Conservation (phyloP, 371 early-diverging fungal genomes). For the Apophysomyces variabilis region DNA sequence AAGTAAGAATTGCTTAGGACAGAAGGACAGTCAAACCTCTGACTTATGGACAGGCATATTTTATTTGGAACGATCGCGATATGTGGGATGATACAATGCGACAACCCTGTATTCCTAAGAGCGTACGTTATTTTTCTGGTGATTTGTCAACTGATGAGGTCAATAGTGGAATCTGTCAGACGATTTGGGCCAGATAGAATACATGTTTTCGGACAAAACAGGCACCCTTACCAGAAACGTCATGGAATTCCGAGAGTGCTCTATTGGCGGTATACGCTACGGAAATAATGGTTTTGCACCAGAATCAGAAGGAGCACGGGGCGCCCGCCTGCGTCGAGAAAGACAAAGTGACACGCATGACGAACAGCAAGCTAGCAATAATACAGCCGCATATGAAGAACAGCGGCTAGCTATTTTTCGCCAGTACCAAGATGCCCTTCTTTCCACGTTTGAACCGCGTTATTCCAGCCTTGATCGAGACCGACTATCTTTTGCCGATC, state of each 20-base stretch:
- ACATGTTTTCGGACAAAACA: slow-evolving; percentile 97
- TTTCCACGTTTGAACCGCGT: slow-evolving; percentile 67
- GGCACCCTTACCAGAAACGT: slow-evolving; percentile 98
- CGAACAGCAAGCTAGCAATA: neutral
- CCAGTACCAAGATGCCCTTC: slow-evolving; percentile 63
- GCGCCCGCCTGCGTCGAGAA: slow-evolving; percentile 48
- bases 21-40: slow-evolving; percentile 43
- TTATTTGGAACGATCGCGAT: slow-evolving; percentile 84
- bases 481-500: slow-evolving; percentile 85
- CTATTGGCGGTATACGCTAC: slow-evolving; percentile 82
- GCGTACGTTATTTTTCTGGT: slow-evolving; percentile 43
- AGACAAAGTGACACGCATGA: slow-evolving; percentile 25
- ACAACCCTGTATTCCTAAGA: slow-evolving; percentile 72
- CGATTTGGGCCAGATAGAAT: slow-evolving; percentile 95
- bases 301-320: slow-evolving; percentile 65
- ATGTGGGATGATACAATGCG: slow-evolving; percentile 82
- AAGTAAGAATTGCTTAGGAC: slow-evolving; percentile 56
- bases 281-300: slow-evolving; percentile 73
- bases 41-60: slow-evolving; percentile 75
- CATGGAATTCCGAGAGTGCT: slow-evolving; percentile 86
- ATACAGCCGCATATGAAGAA: neutral
- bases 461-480: slow-evolving; percentile 72
- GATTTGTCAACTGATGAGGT: neutral
- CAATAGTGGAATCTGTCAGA: slow-evolving; percentile 90
- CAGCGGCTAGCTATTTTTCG: slow-evolving; percentile 51